Base-by-base conservation (phyloP, 257 asterid genomes). In the Henckelia pumila region DNA sequence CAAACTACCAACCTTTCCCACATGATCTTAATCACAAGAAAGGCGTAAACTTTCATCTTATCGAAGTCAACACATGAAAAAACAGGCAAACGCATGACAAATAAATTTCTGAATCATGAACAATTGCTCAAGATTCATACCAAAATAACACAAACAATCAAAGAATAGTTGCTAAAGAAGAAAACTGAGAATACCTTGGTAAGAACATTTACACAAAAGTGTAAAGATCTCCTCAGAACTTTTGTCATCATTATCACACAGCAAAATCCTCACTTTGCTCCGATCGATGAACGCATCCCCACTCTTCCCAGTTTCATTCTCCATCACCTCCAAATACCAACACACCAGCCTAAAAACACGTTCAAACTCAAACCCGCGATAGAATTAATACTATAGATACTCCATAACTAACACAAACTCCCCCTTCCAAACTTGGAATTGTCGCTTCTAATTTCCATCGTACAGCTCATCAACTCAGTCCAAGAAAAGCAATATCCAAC, bases 251-350 rank as follows among this genome's bases (percentile, higher is more conserved):
- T 84, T 89, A 76, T 91, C 96, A 63, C 96, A 91, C 66, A 91
- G 80, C 86, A 91, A 78, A 78, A 91, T 91, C 84, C 96, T 83
- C 73, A 91, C 94, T 76, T 85, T 87, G 71, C 95, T 89, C 88
- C 96, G 80, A 80, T 91, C 98, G 14, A 91, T 89, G 64, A 89
- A 91, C 73, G 90, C 98, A 67, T 91, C 96, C 26, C 85, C 92
- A 49, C 78, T 77, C 80, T 79, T 88, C 74, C 85, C 83, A 1
- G 79, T 71, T 77, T 73, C 88, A 78, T 71, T 84, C 84, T 77
- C 90, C 91, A 87, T 83, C 73, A 52, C 61, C 73, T 62, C 64
- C 62, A 33, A 29, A 61, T n/a, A 60, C 52, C 28, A 50, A 61
- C 7, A 19, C 20, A 33, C 16, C 4, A 2, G 5, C 67, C 32